Evolutionary conservation across 768 basidiomycete species (phyloP).

Genomic region (Leccinellum rugosiceps): DNA sequence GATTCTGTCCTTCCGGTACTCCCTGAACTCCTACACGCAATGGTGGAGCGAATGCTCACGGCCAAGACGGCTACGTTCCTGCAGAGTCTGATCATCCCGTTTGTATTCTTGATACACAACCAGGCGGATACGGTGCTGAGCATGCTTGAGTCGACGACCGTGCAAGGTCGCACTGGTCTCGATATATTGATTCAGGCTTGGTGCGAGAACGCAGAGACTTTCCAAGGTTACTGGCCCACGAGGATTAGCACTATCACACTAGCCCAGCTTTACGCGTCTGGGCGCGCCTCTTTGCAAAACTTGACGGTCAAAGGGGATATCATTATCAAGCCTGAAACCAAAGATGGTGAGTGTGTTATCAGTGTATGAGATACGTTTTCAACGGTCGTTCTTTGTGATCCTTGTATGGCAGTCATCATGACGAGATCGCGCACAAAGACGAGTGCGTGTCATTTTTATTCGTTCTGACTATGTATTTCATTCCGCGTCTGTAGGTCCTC

Average conservation of each 20-base stretch:
- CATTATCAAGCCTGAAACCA: conserved; percentile 75
- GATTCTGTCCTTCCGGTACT: conserved; percentile 79
- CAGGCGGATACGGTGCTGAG: conserved; percentile 78
- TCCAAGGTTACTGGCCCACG: conserved; percentile 93
- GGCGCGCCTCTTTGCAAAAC: conserved; percentile 61
- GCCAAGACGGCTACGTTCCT: conserved; percentile 91
- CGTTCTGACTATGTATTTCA: conserved; percentile 14
- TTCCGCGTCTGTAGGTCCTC: conserved; percentile 56
- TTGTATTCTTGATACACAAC: conserved; percentile 88
- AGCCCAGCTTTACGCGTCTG: conserved; percentile 64
- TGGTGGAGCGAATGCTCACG: conserved; percentile 74
- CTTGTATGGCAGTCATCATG: conserved; percentile 75
- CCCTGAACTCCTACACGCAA: conserved; percentile 81
- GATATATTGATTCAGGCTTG: conserved; percentile 88
- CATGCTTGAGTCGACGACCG: conserved; percentile 66
- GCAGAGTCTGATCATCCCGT: conserved; percentile 90
- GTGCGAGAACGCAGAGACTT: conserved; percentile 92
- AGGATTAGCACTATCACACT: conserved; percentile 84
- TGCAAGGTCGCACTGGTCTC: conserved; percentile 64
- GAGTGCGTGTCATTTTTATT: conserved; percentile 49
- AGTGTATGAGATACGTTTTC: conserved; percentile 10
- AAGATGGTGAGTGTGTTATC: conserved; percentile 60
- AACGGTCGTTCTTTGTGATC: conserved; percentile 18
- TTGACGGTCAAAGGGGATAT: conserved; percentile 89
- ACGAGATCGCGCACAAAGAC: conserved; percentile 87